Conservation (phyloP, 331 rosid genomes). For the Cydonia oblonga region DNA sequence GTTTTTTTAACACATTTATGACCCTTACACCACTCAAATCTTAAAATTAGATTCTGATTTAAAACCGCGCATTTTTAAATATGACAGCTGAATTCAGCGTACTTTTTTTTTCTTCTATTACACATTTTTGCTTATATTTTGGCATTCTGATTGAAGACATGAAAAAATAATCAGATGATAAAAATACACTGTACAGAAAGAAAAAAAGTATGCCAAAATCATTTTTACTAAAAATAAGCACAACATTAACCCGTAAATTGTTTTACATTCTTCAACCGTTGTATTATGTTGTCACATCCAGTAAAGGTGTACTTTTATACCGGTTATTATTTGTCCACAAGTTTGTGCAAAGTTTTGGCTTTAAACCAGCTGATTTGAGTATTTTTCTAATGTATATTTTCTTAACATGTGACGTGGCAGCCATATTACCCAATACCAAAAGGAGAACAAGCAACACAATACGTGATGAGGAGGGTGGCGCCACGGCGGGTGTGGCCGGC, state of each 20-base stretch:
- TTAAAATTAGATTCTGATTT: background rate
- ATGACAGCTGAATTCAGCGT: background rate
- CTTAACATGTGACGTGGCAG: slow-evolving; percentile 24
- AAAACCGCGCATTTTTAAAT: background rate
- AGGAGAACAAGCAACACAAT: slow-evolving; percentile 57
- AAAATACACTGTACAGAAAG: background rate
- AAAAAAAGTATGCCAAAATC: too few relatives aligned
- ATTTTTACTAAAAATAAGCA: background rate
- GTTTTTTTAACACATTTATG: background rate
- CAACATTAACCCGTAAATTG: background rate
- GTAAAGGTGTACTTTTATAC: background rate
- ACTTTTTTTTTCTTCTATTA: too few relatives aligned
- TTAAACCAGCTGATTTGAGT: background rate
- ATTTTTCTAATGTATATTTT: background rate
- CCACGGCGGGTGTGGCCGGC: slow-evolving; percentile 93
- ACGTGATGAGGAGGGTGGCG: slow-evolving; percentile 73
- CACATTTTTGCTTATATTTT: too few relatives aligned
- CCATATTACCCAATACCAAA: slow-evolving; percentile 77
- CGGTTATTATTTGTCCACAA: background rate
- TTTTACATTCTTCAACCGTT: background rate
- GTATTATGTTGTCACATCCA: background rate
- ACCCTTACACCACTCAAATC: background rate
- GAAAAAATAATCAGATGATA: too few relatives aligned
- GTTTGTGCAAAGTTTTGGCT: background rate
- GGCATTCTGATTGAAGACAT: background rate